Evolutionary conservation across 1,284 basidiomycete species (phyloP), one percentile per base, ranked within the genome.

Genomic region (Cutaneotrichosporon cavernicola): DNA sequence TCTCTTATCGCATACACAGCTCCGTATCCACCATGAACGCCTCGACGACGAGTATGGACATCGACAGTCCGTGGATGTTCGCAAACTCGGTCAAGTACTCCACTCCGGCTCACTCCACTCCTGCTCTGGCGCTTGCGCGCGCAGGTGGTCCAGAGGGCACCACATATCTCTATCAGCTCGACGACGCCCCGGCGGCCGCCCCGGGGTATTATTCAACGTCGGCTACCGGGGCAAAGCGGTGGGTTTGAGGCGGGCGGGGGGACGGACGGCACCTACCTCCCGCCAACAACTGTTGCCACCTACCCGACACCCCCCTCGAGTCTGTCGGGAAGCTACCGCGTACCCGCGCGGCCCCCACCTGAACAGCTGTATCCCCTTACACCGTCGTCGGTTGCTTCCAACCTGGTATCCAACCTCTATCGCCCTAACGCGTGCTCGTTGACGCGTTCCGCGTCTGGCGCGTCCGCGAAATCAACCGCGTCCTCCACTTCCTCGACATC

Each of bases 241-340:
- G 80, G 80, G 75, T 80, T 80, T 81, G 80, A 81, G 73, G 78
- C 75, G 70, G 74, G 78, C 77, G 78, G 77, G 77, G 78, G 78
- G 76, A 79, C 34, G 30, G 59, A 56, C 49, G 56, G 61, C 56
- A 30, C 56, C 56, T 43, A 16, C 57, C 62, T 49, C 31, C 58
- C 63, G 58, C 58, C 62, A 26, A 46, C 18, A 10, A 36, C 22
- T 21, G 21, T 43, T 18, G 22, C 57, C 56, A 34, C 46, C 57
- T 43, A 53, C 52, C 57, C 55, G 22, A 57, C 58, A 18, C 58
- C 63, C 32, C 63, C 58, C 21, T 50, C 26, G 58, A 52, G 60
- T 21, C 32, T 59, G 21, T 56, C 59, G 21, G 22, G 51, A 31
- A 47, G 46, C 34, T 31, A 57, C 21, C 46, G 53, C 22, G 55